Percentiles rank a stretch among this genome's conserved stretches.
Evolutionary conservation across 176 grass and related monocot genomes (phyloP).

Genomic region (Alopecurus myosuroides): DNA sequence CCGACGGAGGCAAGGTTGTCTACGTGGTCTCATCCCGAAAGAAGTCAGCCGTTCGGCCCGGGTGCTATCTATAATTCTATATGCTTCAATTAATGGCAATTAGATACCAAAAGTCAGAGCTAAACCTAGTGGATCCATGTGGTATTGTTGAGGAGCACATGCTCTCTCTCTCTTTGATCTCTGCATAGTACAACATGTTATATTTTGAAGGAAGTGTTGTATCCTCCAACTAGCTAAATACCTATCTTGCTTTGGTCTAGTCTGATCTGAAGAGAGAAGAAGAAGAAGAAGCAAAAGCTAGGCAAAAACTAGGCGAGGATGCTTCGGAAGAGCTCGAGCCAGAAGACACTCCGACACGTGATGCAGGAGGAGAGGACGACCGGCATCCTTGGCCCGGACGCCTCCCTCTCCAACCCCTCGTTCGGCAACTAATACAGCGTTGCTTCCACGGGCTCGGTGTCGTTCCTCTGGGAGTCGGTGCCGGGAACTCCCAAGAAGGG

Average conservation of each 20-base stretch:
- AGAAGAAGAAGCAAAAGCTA: neutral
- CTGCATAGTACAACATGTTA: neutral
- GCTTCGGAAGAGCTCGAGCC: conserved; percentile 40
- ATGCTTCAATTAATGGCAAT: neutral
- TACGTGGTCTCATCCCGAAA: no score
- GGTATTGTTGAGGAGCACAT: neutral
- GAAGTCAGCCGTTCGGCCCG: neutral
- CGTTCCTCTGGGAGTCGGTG: conserved; percentile 59
- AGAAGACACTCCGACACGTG: conserved; percentile 37
- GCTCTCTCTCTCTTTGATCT: neutral
- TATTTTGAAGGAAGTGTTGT: neutral
- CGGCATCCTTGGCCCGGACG: conserved; percentile 24
- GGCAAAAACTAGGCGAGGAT: conserved; percentile 13
- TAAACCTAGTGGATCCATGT: conserved; percentile 2
- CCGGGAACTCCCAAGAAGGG: conserved; percentile 62
- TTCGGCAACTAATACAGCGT: conserved; percentile 57
- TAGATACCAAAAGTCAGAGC: neutral
- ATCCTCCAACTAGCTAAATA: neutral
- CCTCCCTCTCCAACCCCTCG: conserved; percentile 43
- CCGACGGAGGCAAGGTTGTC: no score
- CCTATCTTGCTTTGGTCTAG: neutral
- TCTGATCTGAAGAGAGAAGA: neutral
- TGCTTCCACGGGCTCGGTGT: conserved; percentile 52
- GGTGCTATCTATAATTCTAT: no score
- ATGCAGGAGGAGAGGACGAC: conserved; percentile 21